Base-by-base conservation (phyloP, 371 early-diverging fungal genomes). In the Dinochytrium kinnereticum region DNA sequence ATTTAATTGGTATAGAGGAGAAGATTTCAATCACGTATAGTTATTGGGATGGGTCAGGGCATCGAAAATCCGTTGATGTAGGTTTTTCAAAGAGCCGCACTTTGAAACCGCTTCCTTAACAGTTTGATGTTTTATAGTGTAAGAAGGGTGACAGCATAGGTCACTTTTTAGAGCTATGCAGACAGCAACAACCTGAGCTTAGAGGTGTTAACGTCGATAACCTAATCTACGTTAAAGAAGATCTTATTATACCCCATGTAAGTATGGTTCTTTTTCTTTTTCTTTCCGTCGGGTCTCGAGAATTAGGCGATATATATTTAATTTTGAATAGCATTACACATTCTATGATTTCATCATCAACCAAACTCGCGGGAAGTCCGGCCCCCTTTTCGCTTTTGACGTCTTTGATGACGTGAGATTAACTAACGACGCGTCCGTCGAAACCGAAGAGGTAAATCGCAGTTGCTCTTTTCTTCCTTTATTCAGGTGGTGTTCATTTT, bases 291-390 rank as follows among this genome's bases (percentile, higher is more conserved):
- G n/a, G n/a, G n/a, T n/a, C n/a, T n/a, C n/a, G n/a, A n/a, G n/a
- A n/a, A n/a, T n/a, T n/a, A n/a, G n/a, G n/a, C n/a, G n/a, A n/a
- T n/a, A n/a, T n/a, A n/a, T n/a, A n/a, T n/a, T n/a, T n/a, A n/a
- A n/a, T 24, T n/a, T 24, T 70, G 44, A 28, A 33, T 73, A 93
- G 91, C 95, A 96, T 74, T 94, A 92, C 78, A 93, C 96, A 3
- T 97, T 97, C 76, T 97, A 97, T 83, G 97, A 97, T 78, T 95
- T 97, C 68, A 97, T 97, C 40, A 85, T 97, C 78, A 97, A 96
- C 86, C 94, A 95, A 79, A 93, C 95, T 21, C 90, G 98, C 51
- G 98, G 97, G 24, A 97, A 97, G 76, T 95, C 96, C 2, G 98
- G 98, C 0, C 97, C 98, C 0, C 73, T 97, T 67, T 97, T 97